Conservation (phyloP, 78 protist genomes). For the Thecamonas trahens region DNA sequence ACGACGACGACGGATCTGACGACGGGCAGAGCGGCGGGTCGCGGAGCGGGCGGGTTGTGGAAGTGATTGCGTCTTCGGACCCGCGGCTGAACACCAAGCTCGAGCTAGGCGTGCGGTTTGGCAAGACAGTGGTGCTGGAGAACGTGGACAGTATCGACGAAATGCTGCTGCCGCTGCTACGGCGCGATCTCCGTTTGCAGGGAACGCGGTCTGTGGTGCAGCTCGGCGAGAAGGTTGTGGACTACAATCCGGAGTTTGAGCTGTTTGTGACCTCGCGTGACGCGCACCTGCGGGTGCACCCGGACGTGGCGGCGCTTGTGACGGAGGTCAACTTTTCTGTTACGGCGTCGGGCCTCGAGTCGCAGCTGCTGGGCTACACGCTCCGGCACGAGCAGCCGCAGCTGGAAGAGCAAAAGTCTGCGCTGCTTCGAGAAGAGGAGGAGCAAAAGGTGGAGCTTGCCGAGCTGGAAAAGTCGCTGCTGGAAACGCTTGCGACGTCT, state of each 20-base stretch:
- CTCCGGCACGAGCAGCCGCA: constrained; percentile 70
- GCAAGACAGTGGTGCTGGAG: constrained; percentile 72
- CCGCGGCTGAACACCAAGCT: constrained; percentile 38
- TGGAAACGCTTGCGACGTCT: constrained; percentile 47
- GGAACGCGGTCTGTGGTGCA: constrained; percentile 39
- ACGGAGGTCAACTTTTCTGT: constrained; percentile 61
- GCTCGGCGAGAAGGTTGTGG: constrained; percentile 80
- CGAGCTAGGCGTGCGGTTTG: constrained; percentile 90
- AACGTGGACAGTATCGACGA: constrained; percentile 71
- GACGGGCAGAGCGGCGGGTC: too few species aligned
- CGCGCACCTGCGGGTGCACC: constrained; percentile 43
- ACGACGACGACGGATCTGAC: not conserved
- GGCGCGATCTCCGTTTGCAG: constrained; percentile 28
- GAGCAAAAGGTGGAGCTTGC: constrained; percentile 44
- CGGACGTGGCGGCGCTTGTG: constrained; percentile 51
- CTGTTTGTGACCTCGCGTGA: constrained; percentile 60
- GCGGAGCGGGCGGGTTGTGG: too few species aligned
- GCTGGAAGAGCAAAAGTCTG: constrained; percentile 39
- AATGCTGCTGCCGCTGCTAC: constrained; percentile 49
- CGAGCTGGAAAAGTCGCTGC: constrained; percentile 55
- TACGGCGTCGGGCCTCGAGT: constrained; percentile 63
- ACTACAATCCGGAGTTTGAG: constrained; percentile 56
- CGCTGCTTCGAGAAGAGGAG: constrained; percentile 68
- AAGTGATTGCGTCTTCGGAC: constrained; percentile 37
- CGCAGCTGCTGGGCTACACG: constrained; percentile 66